These are phyloP conservation scores for Arabidopsis hybrid DNA, from an alignment of 441 rosid species.

Conservation along the genomic window DNA sequence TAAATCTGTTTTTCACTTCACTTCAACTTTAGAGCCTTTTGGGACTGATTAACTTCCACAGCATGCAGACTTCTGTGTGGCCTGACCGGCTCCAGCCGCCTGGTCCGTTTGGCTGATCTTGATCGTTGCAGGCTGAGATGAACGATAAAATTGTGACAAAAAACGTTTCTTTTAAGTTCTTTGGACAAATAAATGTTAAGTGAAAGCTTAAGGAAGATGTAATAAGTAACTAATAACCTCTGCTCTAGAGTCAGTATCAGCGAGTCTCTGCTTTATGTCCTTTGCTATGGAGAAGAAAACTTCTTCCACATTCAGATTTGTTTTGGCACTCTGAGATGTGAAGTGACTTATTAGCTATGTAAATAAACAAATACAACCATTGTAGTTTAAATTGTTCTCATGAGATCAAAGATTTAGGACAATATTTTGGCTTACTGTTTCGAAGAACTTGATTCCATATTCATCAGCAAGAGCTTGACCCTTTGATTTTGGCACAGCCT, in stretches of 20 bases:
- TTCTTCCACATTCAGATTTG: slow-evolving; percentile 78
- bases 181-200: slow-evolving; percentile 28
- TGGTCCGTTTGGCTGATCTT: slow-evolving; percentile 60
- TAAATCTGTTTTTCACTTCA: slow-evolving; percentile 9
- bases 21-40: background rate
- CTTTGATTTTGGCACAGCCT: slow-evolving; percentile 74
- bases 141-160: slow-evolving; percentile 2
- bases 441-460: slow-evolving; percentile 85
- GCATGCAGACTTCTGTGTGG: slow-evolving; percentile 61
- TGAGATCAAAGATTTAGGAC: background rate
- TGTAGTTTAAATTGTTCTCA: slow-evolving; percentile 6
- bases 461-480: slow-evolving; percentile 91
- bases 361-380: slow-evolving; percentile 16
- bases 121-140: slow-evolving; percentile 58
- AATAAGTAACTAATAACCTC: slow-evolving; percentile 54
- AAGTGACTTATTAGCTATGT: slow-evolving; percentile 22
- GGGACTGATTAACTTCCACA: slow-evolving; percentile 53
- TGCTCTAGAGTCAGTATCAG: slow-evolving; percentile 67
- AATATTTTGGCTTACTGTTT: slow-evolving; percentile 64
- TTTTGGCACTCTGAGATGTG: slow-evolving; percentile 75
- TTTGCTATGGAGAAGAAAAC: slow-evolving; percentile 83
- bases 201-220: background rate
- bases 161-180: background rate
- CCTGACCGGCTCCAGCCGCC: slow-evolving; percentile 56
- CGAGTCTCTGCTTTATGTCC: slow-evolving; percentile 80